phyloP scores from a whole-genome alignment of 352 stramenopile species.

The Peronospora tabacina region DNA sequence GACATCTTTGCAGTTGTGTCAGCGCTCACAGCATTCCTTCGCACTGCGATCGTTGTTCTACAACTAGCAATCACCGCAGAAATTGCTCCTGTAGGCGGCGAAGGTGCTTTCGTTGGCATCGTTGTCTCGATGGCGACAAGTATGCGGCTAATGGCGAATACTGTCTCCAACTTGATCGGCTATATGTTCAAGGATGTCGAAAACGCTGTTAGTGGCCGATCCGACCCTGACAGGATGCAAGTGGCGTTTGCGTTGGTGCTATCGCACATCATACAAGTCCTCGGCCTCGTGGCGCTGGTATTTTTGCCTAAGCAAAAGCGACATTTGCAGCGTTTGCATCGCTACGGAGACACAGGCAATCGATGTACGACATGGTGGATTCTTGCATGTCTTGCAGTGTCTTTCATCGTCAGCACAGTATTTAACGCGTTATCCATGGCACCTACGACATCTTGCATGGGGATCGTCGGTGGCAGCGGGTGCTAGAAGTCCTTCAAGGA shows the following conservation, averaged over 20 bases:
- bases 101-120: slow-evolving; percentile 38
- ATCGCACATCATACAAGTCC: slow-evolving; percentile 37
- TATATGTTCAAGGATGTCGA: slow-evolving; percentile 34
- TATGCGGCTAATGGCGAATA: slow-evolving; percentile 33
- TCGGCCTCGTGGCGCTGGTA: slow-evolving; percentile 34
- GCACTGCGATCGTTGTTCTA: slow-evolving; percentile 28
- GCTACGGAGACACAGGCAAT: slow-evolving; percentile 18
- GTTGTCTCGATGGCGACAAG: slow-evolving; percentile 37
- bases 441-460: slow-evolving; percentile 29
- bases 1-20: slow-evolving; percentile 33
- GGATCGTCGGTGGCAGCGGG: slow-evolving; percentile 30
- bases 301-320: slow-evolving; percentile 50
- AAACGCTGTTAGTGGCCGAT: slow-evolving; percentile 5
- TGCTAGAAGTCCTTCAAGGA: slow-evolving; percentile 6
- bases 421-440: slow-evolving; percentile 32
- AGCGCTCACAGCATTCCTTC: slow-evolving; percentile 33
- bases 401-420: slow-evolving; percentile 32
- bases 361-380: slow-evolving; percentile 29
- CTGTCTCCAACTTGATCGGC: slow-evolving; percentile 36
- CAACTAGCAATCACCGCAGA: slow-evolving; percentile 35
- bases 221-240: slow-evolving; percentile 21
- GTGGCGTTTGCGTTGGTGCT: slow-evolving; percentile 40
- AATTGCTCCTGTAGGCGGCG: slow-evolving; percentile 34
- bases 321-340: slow-evolving; percentile 35
- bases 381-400: slow-evolving; percentile 21